Evolutionary conservation across 2,329 filamentous ascomycete species (phyloP).

Genomic region (Hypocrella siamensis): DNA sequence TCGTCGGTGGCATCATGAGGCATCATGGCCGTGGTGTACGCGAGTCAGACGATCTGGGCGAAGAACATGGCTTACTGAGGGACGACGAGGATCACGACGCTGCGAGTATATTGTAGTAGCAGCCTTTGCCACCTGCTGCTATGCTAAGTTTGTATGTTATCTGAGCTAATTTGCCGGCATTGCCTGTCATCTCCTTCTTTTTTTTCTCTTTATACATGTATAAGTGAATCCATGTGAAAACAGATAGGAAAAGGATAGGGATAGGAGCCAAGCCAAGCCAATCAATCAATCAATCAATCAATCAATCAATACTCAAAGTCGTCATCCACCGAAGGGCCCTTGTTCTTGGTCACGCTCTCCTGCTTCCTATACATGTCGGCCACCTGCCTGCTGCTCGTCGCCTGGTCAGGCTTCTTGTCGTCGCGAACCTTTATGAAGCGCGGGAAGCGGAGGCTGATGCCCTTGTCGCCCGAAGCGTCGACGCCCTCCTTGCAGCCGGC

Average conservation of each 20-base stretch:
- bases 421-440: constrained; percentile 83
- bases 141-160: too few relatives aligned
- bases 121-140: neutral
- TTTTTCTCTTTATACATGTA: too few relatives aligned
- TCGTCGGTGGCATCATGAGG: too few relatives aligned
- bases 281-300: neutral
- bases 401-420: constrained; percentile 90
- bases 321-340: constrained; percentile 79
- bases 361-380: constrained; percentile 96
- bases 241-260: too few relatives aligned
- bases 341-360: constrained; percentile 75
- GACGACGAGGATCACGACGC: constrained; percentile 1
- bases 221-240: too few relatives aligned
- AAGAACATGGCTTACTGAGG: constrained; percentile 1
- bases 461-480: constrained; percentile 54
- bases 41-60: constrained; percentile 1
- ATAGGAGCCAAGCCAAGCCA: too few relatives aligned
- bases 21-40: neutral
- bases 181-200: too few relatives aligned
- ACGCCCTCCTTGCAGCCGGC: constrained; percentile 73
- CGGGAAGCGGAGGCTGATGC: constrained; percentile 81
- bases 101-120: constrained; percentile 3
- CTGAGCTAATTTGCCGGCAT: too few relatives aligned
- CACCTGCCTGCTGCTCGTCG: constrained; percentile 69
- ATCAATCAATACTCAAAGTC: constrained; percentile 77